These are phyloP conservation scores for Lodderomyces theae DNA, from an alignment of 1,139 yeast species.

Conservation along the genomic window DNA sequence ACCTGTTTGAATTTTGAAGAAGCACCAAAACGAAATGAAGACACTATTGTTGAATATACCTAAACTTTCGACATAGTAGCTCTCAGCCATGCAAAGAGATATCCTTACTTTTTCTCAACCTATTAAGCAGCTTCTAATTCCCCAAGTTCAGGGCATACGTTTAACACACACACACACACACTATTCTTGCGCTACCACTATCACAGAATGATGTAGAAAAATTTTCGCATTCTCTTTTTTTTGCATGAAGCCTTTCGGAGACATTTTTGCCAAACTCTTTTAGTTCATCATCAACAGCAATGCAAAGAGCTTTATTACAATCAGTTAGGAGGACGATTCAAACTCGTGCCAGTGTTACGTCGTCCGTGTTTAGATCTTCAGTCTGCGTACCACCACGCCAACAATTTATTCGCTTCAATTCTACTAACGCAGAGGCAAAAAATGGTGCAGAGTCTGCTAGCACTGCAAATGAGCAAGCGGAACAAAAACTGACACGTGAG, in stretches of 20 bases:
- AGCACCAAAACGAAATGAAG: too few species aligned
- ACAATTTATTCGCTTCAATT: slow-evolving; percentile 21
- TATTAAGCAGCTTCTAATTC: too few species aligned
- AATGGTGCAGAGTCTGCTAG: slow-evolving; percentile 9
- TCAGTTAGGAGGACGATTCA: slow-evolving; percentile 26
- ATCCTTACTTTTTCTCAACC: too few species aligned
- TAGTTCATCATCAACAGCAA: slow-evolving; percentile 12
- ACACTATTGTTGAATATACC: too few species aligned
- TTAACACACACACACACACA: too few species aligned
- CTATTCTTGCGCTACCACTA: background rate
- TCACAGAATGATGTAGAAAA: slow-evolving; percentile 1
- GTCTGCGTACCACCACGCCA: slow-evolving; percentile 14
- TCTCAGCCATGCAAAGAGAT: too few species aligned
- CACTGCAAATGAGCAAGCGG: slow-evolving; percentile 8
- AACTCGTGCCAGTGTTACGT: slow-evolving; percentile 18
- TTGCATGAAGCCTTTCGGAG: background rate
- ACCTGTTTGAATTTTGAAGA: too few species aligned
- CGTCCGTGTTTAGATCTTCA: slow-evolving; percentile 11
- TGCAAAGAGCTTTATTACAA: slow-evolving; percentile 33
- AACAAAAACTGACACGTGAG: slow-evolving; percentile 9
- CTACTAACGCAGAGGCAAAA: slow-evolving; percentile 18
- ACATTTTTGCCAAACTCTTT: background rate
- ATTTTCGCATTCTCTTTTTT: slow-evolving; percentile 1
- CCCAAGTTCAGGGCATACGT: too few species aligned
- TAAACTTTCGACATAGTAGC: too few species aligned